phyloP scores from a whole-genome alignment of 768 basidiomycete genomes.

The Solioccasus polychromus region DNA sequence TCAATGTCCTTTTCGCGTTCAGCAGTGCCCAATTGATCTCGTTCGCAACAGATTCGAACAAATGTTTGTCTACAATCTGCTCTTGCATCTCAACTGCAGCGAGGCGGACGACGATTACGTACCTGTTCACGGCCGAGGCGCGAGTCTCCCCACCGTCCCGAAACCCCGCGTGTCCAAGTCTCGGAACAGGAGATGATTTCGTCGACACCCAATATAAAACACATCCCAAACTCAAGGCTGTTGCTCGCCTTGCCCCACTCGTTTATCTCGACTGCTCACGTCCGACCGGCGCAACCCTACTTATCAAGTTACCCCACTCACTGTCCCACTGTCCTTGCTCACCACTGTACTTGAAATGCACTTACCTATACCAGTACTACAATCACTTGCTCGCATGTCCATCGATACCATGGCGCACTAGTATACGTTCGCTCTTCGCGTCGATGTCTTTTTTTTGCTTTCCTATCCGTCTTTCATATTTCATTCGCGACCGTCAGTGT shows the following conservation, averaged over 20 bases:
- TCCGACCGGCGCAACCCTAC: neutral
- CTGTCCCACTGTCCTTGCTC: constrained; percentile 1
- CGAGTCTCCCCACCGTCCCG: constrained; percentile 45
- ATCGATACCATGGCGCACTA: constrained; percentile 14
- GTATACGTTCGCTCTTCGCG: constrained; percentile 6
- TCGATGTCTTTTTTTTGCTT: too few relatives aligned
- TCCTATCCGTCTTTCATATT: too few relatives aligned
- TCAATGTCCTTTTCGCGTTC: constrained; percentile 2
- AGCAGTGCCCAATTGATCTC: constrained; percentile 6
- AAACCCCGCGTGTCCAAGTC: constrained; percentile 52
- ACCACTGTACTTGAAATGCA: constrained; percentile 18
- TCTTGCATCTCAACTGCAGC: constrained; percentile 73
- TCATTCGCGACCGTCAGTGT: too few relatives aligned
- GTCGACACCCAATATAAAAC: neutral
- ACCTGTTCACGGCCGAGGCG: constrained; percentile 77
- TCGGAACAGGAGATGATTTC: constrained; percentile 46
- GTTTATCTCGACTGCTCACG: neutral
- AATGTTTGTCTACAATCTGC: constrained; percentile 80
- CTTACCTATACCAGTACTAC: constrained; percentile 3
- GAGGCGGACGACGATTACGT: constrained; percentile 75
- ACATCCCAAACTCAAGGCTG: neutral
- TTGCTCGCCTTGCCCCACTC: neutral
- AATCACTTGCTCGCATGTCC: neutral
- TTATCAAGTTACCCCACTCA: neutral
- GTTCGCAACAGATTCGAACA: constrained; percentile 68